phyloP scores from a whole-genome alignment of 2,329 filamentous ascomycete species.

The Phialocephala sp. region DNA sequence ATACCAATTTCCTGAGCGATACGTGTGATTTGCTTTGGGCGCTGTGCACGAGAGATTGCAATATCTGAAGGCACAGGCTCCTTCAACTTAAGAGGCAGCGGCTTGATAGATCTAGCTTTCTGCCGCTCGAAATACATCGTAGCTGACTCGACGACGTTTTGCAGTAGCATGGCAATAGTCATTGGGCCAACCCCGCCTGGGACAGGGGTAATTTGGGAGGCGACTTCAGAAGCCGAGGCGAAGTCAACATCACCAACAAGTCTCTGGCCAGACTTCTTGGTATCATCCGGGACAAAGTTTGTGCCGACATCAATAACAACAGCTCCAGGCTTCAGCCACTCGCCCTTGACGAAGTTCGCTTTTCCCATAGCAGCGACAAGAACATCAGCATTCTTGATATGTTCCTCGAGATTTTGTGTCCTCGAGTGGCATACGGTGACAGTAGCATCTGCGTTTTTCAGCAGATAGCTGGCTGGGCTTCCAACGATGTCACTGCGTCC shows the following conservation, averaged over 20 bases:
- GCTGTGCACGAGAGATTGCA: conserved; percentile 85
- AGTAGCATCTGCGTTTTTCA: conserved; percentile 95
- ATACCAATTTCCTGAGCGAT: conserved; percentile 89
- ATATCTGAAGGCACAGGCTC: conserved; percentile 94
- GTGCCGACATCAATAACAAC: conserved; percentile 98
- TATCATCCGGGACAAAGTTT: conserved; percentile 88
- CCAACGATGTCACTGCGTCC: conserved; percentile 97
- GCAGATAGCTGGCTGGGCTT: conserved; percentile 92
- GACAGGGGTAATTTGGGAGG: conserved; percentile 92
- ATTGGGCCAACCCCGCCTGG: conserved; percentile 97
- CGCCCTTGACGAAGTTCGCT: conserved; percentile 86
- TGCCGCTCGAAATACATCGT: conserved; percentile 81
- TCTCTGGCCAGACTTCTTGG: conserved; percentile 89
- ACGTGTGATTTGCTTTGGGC: conserved; percentile 87
- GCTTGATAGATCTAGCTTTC: conserved; percentile 78
- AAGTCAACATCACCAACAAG: conserved; percentile 96
- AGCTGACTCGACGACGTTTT: conserved; percentile 91
- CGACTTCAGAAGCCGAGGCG: conserved; percentile 81
- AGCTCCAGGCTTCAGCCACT: conserved; percentile 93
- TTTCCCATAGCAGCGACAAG: conserved; percentile 91
- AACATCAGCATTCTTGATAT: conserved; percentile 86
- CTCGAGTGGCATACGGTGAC: conserved; percentile 96
- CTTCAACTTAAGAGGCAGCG: conserved; percentile 81
- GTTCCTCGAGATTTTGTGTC: conserved; percentile 73
- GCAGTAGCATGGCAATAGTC: conserved; percentile 97